These are phyloP conservation scores for Kwoniella pini DNA, from an alignment of 768 basidiomycete genomes.

Conservation along the genomic window DNA sequence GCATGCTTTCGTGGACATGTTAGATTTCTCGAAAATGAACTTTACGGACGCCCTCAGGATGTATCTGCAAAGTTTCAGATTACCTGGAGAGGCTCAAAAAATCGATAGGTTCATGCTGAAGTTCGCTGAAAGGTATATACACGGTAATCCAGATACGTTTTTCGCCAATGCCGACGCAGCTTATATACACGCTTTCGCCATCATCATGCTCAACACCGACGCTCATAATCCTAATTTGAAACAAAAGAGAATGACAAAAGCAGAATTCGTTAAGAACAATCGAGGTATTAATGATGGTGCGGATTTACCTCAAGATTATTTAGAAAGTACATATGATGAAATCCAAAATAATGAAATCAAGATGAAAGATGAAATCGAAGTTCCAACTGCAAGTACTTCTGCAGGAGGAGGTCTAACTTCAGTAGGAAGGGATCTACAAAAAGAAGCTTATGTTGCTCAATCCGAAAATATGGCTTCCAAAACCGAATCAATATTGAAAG, in stretches of 20 bases:
- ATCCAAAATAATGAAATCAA: conserved; percentile 89
- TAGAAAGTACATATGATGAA: conserved; percentile 80
- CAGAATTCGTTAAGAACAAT: conserved; percentile 91
- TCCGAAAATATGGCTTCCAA: conserved; percentile 95
- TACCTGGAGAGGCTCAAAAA: conserved; percentile 96
- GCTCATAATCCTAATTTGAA: conserved; percentile 94
- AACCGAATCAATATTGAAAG: conserved; percentile 94
- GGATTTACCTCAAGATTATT: conserved; percentile 82
- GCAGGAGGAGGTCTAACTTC: conserved; percentile 71
- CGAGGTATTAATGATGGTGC: conserved; percentile 90
- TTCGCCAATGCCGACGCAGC: conserved; percentile 97
- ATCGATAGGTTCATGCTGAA: conserved; percentile 99
- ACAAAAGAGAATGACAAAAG: conserved; percentile 81
- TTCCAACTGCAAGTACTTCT: conserved; percentile 48
- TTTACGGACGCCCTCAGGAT: conserved; percentile 88
- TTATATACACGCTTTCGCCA: conserved; percentile 92
- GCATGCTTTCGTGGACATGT: conserved; percentile 93
- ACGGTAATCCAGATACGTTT: conserved; percentile 74
- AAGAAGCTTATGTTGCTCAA: conserved; percentile 92
- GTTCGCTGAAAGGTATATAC: conserved; percentile 95
- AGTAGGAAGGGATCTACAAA: conserved; percentile 90
- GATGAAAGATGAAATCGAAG: conserved; percentile 96
- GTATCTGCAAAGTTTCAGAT: conserved; percentile 92
- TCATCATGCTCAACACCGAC: conserved; percentile 95
- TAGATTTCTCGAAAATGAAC: conserved; percentile 76